Base-by-base conservation (phyloP, 2,329 filamentous ascomycete species). In the Pseudopyrenochaeta lycopersici region DNA sequence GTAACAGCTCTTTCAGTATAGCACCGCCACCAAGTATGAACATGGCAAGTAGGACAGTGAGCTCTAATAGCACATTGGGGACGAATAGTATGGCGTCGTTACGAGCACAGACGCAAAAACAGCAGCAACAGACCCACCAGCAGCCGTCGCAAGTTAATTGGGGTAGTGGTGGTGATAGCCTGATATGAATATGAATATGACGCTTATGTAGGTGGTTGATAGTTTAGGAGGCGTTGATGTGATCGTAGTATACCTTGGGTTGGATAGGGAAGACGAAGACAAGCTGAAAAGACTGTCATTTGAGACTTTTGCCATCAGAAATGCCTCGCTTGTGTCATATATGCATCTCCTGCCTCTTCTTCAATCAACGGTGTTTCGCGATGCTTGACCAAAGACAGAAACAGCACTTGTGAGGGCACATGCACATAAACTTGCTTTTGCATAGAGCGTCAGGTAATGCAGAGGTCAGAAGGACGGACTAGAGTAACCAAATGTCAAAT, bases 61-160 rank as follows among this genome's bases (percentile, higher is more conserved):
- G 62, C 44, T 45, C 66, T 50, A 65, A 64, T 49, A 40, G 71
- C 63, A 68, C 65, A 54, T 23, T 74, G 54, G 70, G 72, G 12
- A 68, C 70, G 56, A 49, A 62, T 33, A 64, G 59, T 32, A 67
- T 68, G 66, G 56, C 62, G 35, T 59, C 56, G 36, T 58, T 70
- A 45, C 61, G 61, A 49, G 63, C 59, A 27, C 66, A 70, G 50
- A 65, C 65, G 7, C 66, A 69, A 39, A 60, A 18, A 4, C 41
- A 60, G 11, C 68, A 67, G 41, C 55, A 52, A 12, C 60, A 58
- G 36, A 21, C 4, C 14, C 63, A 58, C 21, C 60, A 59, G 35
- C 60, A 60, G 32, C 60, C 62, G 40, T 53, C 62, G 31, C 56
- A 60, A 42, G 44, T 46, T 15, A 68, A 55, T 17, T 68, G 64